These are phyloP conservation scores for Penicillium glabrum DNA, from an alignment of 2,329 filamentous ascomycete genomes.

Conservation along the genomic window DNA sequence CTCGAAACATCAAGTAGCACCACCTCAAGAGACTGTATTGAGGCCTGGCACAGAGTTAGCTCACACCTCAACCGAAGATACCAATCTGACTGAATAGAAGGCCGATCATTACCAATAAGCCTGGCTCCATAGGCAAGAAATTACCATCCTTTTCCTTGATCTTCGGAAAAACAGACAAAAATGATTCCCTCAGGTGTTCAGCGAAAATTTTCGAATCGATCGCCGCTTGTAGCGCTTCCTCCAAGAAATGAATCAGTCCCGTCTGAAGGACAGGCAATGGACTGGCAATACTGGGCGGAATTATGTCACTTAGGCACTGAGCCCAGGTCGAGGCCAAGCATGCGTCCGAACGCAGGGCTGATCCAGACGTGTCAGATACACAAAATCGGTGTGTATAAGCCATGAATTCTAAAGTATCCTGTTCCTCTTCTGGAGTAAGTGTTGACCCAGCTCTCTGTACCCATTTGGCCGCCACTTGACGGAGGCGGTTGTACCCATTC, in stretches of 20 bases:
- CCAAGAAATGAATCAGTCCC: conserved; percentile 29
- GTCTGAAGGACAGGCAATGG: conserved; percentile 30
- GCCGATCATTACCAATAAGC: conserved; percentile 32
- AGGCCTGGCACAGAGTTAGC: conserved; percentile 24
- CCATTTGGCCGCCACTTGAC: conserved; percentile 31
- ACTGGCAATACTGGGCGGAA: conserved; percentile 24
- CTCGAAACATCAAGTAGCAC: conserved; percentile 1
- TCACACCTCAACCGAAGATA: not conserved
- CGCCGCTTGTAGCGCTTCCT: conserved; percentile 23
- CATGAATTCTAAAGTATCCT: conserved; percentile 29
- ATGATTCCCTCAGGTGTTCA: conserved; percentile 24
- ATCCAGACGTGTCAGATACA: conserved; percentile 18
- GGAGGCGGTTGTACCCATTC: conserved; percentile 34
- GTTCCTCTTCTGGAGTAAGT: conserved; percentile 16
- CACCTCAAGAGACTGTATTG: conserved; percentile 21
- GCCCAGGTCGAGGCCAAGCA: conserved; percentile 29
- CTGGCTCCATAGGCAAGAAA: conserved; percentile 25
- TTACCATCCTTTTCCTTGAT: conserved; percentile 18
- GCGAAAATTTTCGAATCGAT: conserved; percentile 17
- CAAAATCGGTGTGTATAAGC: conserved; percentile 22
- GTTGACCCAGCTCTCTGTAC: conserved; percentile 19
- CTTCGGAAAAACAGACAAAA: conserved; percentile 27
- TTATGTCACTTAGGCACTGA: conserved; percentile 32
- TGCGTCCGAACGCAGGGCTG: conserved; percentile 23
- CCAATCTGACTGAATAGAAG: not conserved